Base-by-base conservation (phyloP, 306 rosid species). In the Delonix regia region DNA sequence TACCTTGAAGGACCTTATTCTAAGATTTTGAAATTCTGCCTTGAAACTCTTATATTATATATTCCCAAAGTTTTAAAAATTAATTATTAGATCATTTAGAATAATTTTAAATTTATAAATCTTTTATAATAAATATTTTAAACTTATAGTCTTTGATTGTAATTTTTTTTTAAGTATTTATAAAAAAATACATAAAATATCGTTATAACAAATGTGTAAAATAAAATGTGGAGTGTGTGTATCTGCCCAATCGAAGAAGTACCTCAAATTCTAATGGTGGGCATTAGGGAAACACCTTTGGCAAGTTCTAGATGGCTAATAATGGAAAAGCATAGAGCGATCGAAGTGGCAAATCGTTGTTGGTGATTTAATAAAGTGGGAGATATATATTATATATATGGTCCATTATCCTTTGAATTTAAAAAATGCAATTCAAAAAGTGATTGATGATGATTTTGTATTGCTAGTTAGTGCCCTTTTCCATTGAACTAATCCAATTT, bases 321-420 rank as follows among this genome's bases (percentile, higher is more conserved):
- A 51, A 51, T 77, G 42, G 7, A 39, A 53, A 66, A 39, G 16
- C 0, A n/a, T 38, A 18, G 1, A 41, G 21, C 53, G 59, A 22
- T 38, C 34, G n/a, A 64, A 67, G 11, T 56, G 48, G 48, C 13
- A 78, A 78, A 56, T 27, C 47, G 33, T 28, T 39, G 42, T 66
- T 52, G 7, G 12, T 10, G 6, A 51, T 13, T 18, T 1, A 15
- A 48, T 38, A 38, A 28, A n/a, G 45, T 68, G 73, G 72, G 56
- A 42, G 42, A 28, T 22, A 30, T 4, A 30, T n/a, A n/a, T n/a
- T n/a, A n/a, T n/a, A n/a, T n/a, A 42, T 21, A 34, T 53, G 39
- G 38, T 14, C 19, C 14, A 10, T 36, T 4, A 25, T 18, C 44
- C 41, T 19, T 12, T 38, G 7, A 11, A 65, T 21, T 9, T 65